Evolutionary conservation across 2,329 filamentous ascomycete genomes (phyloP), one percentile per base, ranked within the genome.

Genomic region (Fusarium kyushuense): DNA sequence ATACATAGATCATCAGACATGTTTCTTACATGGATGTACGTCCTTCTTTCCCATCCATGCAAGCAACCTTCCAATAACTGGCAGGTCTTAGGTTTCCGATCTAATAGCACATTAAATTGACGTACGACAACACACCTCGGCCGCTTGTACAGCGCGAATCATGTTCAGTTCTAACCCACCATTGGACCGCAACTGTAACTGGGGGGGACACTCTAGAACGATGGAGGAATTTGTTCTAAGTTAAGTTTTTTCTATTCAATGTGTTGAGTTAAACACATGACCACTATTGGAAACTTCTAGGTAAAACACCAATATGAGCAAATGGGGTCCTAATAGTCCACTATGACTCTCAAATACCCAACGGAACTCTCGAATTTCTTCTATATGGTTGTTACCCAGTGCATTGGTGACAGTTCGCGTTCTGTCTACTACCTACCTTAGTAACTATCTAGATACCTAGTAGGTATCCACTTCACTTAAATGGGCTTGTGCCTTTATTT

Each of bases 1-100:
- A 33, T 33, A 33, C 51, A 45, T 54, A 49, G 33, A 29, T 49
- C 46, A 19, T 23, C 35, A 40, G 49, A 48, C 32, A 35, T 25
- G 45, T 47, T 40, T 49, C 35, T 19, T 19, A 38, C 35, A 38
- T 38, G 35, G 35, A 38, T 38, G 6, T 14, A 13, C n/a, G 13
- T 38, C 19, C 33, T 51, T 40, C n/a, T 12, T 14, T 29, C 19
- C 13, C 12, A 23, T 36, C 19, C 29, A 40, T 51, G 23, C 13
- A 16, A 19, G n/a, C 9, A 32, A 46, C 9, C 17, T 16, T 42
- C 14, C 10, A 27, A 11, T 25, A 6, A 21, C 35, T 12, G 6
- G 11, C 13, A 4, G 19, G 21, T 23, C 40, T 6, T 9, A 27
- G 23, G 23, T 25, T 27, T n/a, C 21, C 12, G 21, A 16, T 16